Conservation (phyloP, 2,329 filamentous ascomycete genomes). For the Fusarium ambrosium region DNA sequence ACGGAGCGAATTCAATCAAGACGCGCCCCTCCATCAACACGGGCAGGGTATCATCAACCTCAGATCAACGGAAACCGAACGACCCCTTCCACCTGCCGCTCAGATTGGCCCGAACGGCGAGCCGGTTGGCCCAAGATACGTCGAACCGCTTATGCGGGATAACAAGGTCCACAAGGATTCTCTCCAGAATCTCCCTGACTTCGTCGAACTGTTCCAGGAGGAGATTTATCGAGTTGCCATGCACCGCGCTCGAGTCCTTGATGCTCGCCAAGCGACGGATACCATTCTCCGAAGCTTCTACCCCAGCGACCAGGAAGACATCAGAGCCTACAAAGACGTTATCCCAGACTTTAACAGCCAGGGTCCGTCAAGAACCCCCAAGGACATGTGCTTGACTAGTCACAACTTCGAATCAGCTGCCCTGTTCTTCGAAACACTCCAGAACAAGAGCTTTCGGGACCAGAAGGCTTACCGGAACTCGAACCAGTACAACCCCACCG, state of each 20-base stretch:
- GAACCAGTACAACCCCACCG: background rate
- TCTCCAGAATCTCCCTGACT: conserved; percentile 46
- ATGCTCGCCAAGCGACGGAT: conserved; percentile 32
- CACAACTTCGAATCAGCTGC: background rate
- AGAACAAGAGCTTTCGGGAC: background rate
- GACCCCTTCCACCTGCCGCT: conserved; percentile 10
- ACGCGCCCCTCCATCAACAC: conserved; percentile 47
- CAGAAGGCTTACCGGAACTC: background rate
- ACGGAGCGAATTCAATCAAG: conserved; percentile 44
- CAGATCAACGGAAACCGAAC: conserved; percentile 21
- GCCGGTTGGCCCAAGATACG: conserved; percentile 11
- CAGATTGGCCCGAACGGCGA: conserved; percentile 27
- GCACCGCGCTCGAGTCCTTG: conserved; percentile 31
- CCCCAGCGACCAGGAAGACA: background rate
- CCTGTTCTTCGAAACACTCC: background rate
- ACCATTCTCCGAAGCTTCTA: conserved; percentile 17
- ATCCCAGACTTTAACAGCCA: conserved; percentile 25
- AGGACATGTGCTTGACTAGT: background rate
- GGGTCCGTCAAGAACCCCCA: background rate
- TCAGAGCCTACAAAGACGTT: conserved; percentile 5
- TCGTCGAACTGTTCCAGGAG: background rate
- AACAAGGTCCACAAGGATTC: conserved; percentile 49
- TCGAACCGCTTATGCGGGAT: conserved; percentile 40
- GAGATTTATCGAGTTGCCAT: background rate
- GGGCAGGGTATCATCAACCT: conserved; percentile 41